These are phyloP conservation scores for Leccinum disarticulatum DNA, from an alignment of 768 basidiomycete genomes.

Conservation along the genomic window DNA sequence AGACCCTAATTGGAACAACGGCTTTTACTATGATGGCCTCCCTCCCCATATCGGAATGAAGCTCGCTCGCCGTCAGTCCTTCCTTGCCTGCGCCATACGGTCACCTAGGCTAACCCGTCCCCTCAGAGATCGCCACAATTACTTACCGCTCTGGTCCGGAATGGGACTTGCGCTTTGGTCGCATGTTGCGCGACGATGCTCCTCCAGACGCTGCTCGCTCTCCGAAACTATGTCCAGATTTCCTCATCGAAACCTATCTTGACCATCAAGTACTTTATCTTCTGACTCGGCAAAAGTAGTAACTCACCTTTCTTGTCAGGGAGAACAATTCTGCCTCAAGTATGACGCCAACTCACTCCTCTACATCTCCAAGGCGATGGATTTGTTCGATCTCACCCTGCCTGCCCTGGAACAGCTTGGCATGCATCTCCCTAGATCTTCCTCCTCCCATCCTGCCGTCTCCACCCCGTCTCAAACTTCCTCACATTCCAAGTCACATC, in stretches of 20 bases:
- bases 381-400: slow-evolving; percentile 92
- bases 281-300: rapidly evolving
- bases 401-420: slow-evolving; percentile 71
- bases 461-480: slow-evolving; percentile 26
- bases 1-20: slow-evolving; percentile 99
- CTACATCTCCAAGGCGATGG: slow-evolving; percentile 99
- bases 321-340: slow-evolving; percentile 96
- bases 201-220: slow-evolving; percentile 11
- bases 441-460: slow-evolving; percentile 20
- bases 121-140: slow-evolving; percentile 93
- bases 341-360: slow-evolving; percentile 99
- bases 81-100: background rate
- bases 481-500: slow-evolving; percentile 68
- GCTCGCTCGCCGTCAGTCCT: slow-evolving; percentile 84
- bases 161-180: slow-evolving; percentile 98
- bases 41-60: slow-evolving; percentile 99
- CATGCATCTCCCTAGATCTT: slow-evolving; percentile 38
- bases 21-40: slow-evolving; percentile 94
- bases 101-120: background rate
- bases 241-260: slow-evolving; percentile 97
- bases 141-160: slow-evolving; percentile 99
- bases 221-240: slow-evolving; percentile 93
- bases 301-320: slow-evolving; percentile 44
- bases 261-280: slow-evolving; percentile 70
- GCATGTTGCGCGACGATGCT: slow-evolving; percentile 51